These are phyloP conservation scores for Axilococcus clingmanii DNA, from an alignment of 139 green algal genomes.

Conservation along the genomic window DNA sequence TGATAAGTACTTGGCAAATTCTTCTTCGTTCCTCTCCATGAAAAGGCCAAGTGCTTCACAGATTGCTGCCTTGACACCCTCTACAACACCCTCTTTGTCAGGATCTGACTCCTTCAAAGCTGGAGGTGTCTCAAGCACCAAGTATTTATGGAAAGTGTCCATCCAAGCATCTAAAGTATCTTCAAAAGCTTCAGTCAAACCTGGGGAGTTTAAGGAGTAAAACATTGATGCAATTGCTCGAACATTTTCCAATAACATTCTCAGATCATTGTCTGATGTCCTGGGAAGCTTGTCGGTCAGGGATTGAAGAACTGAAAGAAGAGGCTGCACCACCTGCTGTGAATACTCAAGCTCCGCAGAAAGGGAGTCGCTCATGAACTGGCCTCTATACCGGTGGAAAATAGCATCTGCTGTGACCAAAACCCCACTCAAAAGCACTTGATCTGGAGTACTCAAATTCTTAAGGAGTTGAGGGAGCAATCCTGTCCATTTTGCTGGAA, in stretches of 20 bases:
- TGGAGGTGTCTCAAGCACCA: slow-evolving; percentile 51
- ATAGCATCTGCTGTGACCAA: slow-evolving; percentile 89
- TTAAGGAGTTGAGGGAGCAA: slow-evolving; percentile 85
- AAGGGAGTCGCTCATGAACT: slow-evolving; percentile 54
- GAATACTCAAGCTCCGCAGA: slow-evolving; percentile 62
- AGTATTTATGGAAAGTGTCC: slow-evolving; percentile 64
- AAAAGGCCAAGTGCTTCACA: slow-evolving; percentile 66
- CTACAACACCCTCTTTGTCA: slow-evolving; percentile 53
- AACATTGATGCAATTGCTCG: slow-evolving; percentile 75
- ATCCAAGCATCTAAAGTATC: slow-evolving; percentile 84
- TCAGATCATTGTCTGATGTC: slow-evolving; percentile 18
- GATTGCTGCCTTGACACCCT: slow-evolving; percentile 67
- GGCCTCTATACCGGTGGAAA: slow-evolving; percentile 83
- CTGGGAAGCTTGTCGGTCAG: slow-evolving; percentile 3
- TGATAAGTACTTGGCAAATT: slow-evolving; percentile 71
- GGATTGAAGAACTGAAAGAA: slow-evolving; percentile 33
- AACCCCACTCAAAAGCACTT: slow-evolving; percentile 62
- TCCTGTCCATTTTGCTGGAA: slow-evolving; percentile 73
- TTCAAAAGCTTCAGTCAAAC: slow-evolving; percentile 89
- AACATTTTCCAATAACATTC: slow-evolving; percentile 47
- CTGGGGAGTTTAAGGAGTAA: slow-evolving; percentile 86
- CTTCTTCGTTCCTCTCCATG: slow-evolving; percentile 93
- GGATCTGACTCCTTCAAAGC: slow-evolving; percentile 45
- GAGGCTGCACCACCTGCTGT: slow-evolving; percentile 63
- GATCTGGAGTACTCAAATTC: slow-evolving; percentile 49